Evolutionary conservation across 768 basidiomycete genomes (phyloP).

Genomic region (Dioszegia aurantiaca): DNA sequence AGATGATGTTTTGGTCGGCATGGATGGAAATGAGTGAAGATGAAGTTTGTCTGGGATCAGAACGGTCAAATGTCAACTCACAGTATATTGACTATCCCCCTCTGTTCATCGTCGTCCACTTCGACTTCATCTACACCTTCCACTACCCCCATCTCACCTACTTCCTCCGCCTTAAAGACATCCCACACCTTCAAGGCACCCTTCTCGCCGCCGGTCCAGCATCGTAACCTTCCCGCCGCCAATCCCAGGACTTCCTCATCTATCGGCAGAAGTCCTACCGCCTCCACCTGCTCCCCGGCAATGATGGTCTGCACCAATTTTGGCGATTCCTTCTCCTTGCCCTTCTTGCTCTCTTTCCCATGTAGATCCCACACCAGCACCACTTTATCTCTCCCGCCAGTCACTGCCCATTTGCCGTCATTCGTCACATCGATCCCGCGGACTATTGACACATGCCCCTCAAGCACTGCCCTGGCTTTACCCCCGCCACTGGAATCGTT

Average conservation of each 20-base stretch:
- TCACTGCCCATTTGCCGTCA: slow-evolving; percentile 86
- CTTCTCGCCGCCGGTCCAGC: slow-evolving; percentile 90
- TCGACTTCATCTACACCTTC: slow-evolving; percentile 52
- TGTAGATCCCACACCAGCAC: slow-evolving; percentile 85
- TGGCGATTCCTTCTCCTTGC: slow-evolving; percentile 54
- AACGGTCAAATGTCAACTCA: slow-evolving; percentile 56
- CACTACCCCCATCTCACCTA: slow-evolving; percentile 60
- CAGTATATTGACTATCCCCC: slow-evolving; percentile 79
- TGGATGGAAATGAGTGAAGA: slow-evolving; percentile 76
- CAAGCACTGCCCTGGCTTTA: slow-evolving; percentile 74
- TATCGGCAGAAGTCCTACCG: slow-evolving; percentile 67
- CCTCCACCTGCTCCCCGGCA: slow-evolving; percentile 79
- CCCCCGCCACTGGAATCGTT: slow-evolving; percentile 54
- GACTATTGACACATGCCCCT: slow-evolving; percentile 93
- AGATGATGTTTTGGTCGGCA: slow-evolving; percentile 94
- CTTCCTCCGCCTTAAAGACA: slow-evolving; percentile 62
- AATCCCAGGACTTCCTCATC: slow-evolving; percentile 58
- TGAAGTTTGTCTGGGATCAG: slow-evolving; percentile 60
- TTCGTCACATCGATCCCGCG: slow-evolving; percentile 77
- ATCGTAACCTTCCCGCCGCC: slow-evolving; percentile 56
- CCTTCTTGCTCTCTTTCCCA: slow-evolving; percentile 51
- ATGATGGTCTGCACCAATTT: slow-evolving; percentile 71
- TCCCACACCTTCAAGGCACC: slow-evolving; percentile 85
- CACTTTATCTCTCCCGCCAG: slow-evolving; percentile 88
- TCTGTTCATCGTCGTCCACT: slow-evolving; percentile 69